Base-by-base conservation (phyloP, 768 basidiomycete genomes). In the Boletus tylopilopsis region DNA sequence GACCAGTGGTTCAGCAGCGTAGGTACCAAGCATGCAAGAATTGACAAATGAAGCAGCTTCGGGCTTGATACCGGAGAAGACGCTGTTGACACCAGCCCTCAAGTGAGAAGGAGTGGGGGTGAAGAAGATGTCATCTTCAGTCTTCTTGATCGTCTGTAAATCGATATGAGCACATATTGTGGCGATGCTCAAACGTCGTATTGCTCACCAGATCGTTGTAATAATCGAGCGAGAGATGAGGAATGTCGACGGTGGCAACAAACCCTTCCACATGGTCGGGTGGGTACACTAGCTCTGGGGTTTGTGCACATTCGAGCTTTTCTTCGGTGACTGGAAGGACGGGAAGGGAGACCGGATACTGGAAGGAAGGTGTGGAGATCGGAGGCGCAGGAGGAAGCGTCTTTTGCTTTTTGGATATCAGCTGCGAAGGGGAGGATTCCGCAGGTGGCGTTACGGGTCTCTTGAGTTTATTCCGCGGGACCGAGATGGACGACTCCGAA, bases 201-300 rank as follows among this genome's bases (percentile, higher is more conserved):
- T 27, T 4, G 50, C 67, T 48, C 51, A 70, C 68, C 53, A 41
- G 10, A 42, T 46, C 36, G 39, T 30, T n/a, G 33, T 23, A 42
- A 15, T 33, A 25, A 47, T 68, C 62, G 15, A 73, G 64, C 34
- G 64, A 59, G 32, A 73, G 58, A 45, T 57, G 43, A 6, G 71
- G 72, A 37, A 74, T 75, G 2, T 71, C 65, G 6, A 60, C 52
- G 15, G 65, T 75, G 8, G 66, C 42, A 11, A 74, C 63, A 32
- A 73, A 75, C 6, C 42, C 60, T 9, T 53, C 53, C 15, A 44
- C 16, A 15, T 19, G 19, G 6, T 42, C 43, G 6, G 21, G 23
- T 2, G 56, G 56, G 45, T 55, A 54, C 43, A 50, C 32, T 8
- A 58, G 27, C 33, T 60, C 61, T n/a, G 67, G 41, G 0, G 52